Evolutionary conservation across 2,329 filamentous ascomycete species (phyloP).

Genomic region (Pseudogymnoascus sp.): DNA sequence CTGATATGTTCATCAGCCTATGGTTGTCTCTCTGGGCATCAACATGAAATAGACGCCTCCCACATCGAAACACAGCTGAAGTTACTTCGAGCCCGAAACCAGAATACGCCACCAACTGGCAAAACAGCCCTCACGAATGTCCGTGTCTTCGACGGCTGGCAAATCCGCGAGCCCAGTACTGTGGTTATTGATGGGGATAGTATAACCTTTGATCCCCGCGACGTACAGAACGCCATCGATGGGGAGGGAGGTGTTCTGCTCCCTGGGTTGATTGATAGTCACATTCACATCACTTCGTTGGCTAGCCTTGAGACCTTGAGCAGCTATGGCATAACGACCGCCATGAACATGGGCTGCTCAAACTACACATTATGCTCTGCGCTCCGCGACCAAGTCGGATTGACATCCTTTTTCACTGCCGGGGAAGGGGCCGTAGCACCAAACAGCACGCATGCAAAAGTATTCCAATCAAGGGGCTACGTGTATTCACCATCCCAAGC

Average conservation of each 20-base stretch:
- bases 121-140: constrained; percentile 12
- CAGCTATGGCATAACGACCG: constrained; percentile 25
- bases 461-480: not conserved
- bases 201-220: constrained; percentile 3
- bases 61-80: not conserved
- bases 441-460: constrained; percentile 10
- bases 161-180: constrained; percentile 7
- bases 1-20: not conserved
- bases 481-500: constrained; percentile 1
- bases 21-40: not conserved
- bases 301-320: constrained; percentile 20
- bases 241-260: constrained; percentile 23
- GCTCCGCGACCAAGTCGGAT: constrained; percentile 10
- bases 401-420: constrained; percentile 11
- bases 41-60: not conserved
- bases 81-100: not conserved
- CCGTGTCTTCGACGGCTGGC: constrained; percentile 10
- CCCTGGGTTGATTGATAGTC: constrained; percentile 28
- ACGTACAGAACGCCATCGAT: constrained; percentile 18
- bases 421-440: constrained; percentile 8
- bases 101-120: not conserved
- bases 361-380: constrained; percentile 16
- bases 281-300: constrained; percentile 23
- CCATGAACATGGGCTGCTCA: constrained; percentile 25
- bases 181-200: constrained; percentile 11